These are phyloP conservation scores for Flaveria trinervia DNA, from an alignment of 129 eudicot species.

Conservation along the genomic window DNA sequence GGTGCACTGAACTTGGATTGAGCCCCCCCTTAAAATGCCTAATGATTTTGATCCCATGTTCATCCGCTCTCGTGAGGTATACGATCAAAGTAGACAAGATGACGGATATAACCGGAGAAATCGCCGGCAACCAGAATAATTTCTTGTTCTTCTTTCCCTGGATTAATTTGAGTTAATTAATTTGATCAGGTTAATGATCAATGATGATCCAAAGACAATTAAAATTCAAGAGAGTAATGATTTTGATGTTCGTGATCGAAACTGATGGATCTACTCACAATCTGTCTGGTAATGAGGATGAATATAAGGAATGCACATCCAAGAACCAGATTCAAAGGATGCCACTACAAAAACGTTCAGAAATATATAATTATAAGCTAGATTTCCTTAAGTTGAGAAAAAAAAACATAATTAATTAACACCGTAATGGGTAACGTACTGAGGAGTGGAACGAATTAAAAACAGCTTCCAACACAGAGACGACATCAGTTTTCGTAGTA, in stretches of 20 bases:
- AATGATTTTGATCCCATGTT: constrained; percentile 66
- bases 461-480: constrained; percentile 57
- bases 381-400: not conserved
- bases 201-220: not conserved
- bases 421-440: constrained; percentile 31
- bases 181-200: no score
- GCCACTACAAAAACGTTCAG: constrained; percentile 48
- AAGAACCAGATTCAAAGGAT: constrained; percentile 57
- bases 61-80: constrained; percentile 58
- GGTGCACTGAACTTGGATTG: constrained; percentile 64
- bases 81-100: constrained; percentile 59
- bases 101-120: constrained; percentile 73
- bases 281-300: constrained; percentile 58
- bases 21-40: constrained; percentile 66
- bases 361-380: not conserved
- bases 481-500: constrained; percentile 57
- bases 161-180: not conserved
- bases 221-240: not conserved
- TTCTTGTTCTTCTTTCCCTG: constrained; percentile 63
- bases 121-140: constrained; percentile 46
- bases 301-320: constrained; percentile 73
- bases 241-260: not conserved
- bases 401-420: no score
- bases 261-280: constrained; percentile 41
- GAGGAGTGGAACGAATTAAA: constrained; percentile 44